Conservation (phyloP, 1,284 basidiomycete genomes). For the Jaminaea rosea region DNA sequence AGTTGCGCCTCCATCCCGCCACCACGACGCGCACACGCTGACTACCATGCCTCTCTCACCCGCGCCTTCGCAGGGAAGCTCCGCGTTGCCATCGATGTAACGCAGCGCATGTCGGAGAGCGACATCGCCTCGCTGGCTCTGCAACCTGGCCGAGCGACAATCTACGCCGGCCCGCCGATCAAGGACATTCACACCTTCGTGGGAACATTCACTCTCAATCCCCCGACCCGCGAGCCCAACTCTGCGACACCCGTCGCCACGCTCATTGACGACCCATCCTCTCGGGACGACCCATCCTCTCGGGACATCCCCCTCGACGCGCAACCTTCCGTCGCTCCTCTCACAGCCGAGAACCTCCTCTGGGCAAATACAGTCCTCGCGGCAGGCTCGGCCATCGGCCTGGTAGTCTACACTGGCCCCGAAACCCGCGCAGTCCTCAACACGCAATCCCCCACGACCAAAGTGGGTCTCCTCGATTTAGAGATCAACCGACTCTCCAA, state of each 20-base stretch:
- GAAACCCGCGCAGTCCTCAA: constrained; percentile 99
- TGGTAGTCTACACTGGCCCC: constrained; percentile 85
- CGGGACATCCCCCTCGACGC: constrained; percentile 48
- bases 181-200: constrained; percentile 96
- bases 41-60: too few species aligned
- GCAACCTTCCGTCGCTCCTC: constrained; percentile 34
- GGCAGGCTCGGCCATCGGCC: constrained; percentile 81
- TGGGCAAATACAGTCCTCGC: constrained; percentile 98
- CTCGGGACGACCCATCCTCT: constrained; percentile 6
- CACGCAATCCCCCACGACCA: constrained; percentile 90
- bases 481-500: constrained; percentile 96
- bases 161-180: constrained; percentile 75
- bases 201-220: constrained; percentile 76
- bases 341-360: constrained; percentile 80
- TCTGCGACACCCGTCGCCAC: constrained; percentile 49
- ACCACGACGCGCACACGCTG: too few species aligned
- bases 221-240: constrained; percentile 12
- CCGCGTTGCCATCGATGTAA: constrained; percentile 73
- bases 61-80: too few species aligned
- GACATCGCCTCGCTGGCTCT: constrained; percentile 58
- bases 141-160: constrained; percentile 16
- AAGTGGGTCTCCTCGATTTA: constrained; percentile 79
- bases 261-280: constrained; percentile 8
- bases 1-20: too few species aligned
- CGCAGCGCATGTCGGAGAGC: constrained; percentile 62